Percentiles rank a stretch among this genome's conserved stretches.
These are phyloP conservation scores for Psidium friedrichsthalianum DNA, from an alignment of 345 rosid species.

Conservation along the genomic window DNA sequence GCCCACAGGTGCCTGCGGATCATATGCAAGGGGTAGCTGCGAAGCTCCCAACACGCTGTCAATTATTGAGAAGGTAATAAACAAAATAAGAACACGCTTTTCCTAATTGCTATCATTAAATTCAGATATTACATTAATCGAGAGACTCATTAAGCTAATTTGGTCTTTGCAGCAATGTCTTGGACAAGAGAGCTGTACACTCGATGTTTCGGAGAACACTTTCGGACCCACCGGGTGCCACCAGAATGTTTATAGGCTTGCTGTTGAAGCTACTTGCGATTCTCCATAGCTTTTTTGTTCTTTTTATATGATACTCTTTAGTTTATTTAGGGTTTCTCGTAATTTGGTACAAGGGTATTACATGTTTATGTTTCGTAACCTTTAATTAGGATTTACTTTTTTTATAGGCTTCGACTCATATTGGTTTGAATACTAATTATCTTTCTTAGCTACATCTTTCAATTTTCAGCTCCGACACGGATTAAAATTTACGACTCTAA, in stretches of 20 bases:
- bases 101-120: not conserved
- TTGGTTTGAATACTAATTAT: not conserved
- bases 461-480: not conserved
- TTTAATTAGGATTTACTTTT: not conserved
- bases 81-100: not conserved
- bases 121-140: not conserved
- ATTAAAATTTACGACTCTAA: too few relatives aligned
- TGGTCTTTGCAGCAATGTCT: conserved; percentile 7
- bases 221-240: conserved; percentile 16
- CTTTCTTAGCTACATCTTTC: not conserved
- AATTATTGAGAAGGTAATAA: not conserved
- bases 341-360: not conserved
- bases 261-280: conserved; percentile 21
- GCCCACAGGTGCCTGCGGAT: conserved; percentile 17
- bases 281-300: not conserved
- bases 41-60: not conserved
- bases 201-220: conserved; percentile 8
- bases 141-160: not conserved
- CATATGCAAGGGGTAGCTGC: conserved; percentile 7
- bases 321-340: not conserved
- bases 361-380: not conserved
- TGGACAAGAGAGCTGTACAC: conserved; percentile 12
- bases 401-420: not conserved
- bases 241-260: not conserved
- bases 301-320: not conserved